Conservation (phyloP, 2,329 filamentous ascomycete genomes). For the Paraphoma sp. region DNA sequence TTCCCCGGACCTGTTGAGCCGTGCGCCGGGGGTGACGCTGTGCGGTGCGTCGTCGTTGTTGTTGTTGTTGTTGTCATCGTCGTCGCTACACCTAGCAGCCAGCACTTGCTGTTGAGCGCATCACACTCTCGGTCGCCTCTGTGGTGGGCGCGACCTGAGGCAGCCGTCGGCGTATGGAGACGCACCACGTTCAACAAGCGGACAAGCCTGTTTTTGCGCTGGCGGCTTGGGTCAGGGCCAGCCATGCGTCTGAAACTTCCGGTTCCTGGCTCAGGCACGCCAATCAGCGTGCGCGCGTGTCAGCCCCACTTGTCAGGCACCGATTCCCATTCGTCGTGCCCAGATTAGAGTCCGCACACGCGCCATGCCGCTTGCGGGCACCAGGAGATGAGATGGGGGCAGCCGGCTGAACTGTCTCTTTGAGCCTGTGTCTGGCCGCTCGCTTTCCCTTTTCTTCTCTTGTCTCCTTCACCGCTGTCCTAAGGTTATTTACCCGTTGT, state of each 20-base stretch:
- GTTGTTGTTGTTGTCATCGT: too few relatives aligned
- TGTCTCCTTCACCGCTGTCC: constrained; percentile 31
- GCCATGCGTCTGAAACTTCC: constrained; percentile 16
- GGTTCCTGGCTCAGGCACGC: constrained; percentile 40
- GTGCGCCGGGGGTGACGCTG: constrained; percentile 3
- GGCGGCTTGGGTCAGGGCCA: constrained; percentile 2
- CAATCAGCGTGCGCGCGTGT: constrained; percentile 25
- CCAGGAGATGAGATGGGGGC: constrained; percentile 34
- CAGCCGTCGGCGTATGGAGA: constrained; percentile 17
- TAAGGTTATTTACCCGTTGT: constrained; percentile 30
- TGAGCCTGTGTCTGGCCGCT: constrained; percentile 30
- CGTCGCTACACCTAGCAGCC: neutral
- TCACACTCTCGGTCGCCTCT: constrained; percentile 5
- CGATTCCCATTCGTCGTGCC: constrained; percentile 28
- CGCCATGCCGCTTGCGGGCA: constrained; percentile 17
- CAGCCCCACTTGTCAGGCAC: constrained; percentile 23
- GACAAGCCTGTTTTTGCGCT: constrained; percentile 10
- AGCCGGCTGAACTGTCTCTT: constrained; percentile 26
- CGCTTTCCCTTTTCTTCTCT: constrained; percentile 24
- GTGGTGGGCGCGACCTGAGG: constrained; percentile 7
- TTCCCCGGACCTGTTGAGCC: constrained; percentile 3
- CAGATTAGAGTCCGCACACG: constrained; percentile 27
- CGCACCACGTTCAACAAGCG: constrained; percentile 22
- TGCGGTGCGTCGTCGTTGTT: neutral
- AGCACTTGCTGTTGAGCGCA: constrained; percentile 5